Conservation (phyloP, 306 rosid species). For the Crotalaria pallida region DNA sequence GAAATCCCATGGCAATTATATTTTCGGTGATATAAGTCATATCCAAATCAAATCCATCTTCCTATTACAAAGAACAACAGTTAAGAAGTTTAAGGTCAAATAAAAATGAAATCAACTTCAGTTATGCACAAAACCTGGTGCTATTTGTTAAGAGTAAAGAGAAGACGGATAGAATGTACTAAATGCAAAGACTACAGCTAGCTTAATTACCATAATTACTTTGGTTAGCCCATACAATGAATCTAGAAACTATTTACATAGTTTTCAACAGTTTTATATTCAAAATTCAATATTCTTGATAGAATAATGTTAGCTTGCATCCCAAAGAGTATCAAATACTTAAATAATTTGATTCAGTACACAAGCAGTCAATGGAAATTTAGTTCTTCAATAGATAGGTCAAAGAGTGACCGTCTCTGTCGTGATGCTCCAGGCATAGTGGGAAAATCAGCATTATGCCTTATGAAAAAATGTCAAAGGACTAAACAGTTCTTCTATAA, state of each 20-base stretch:
- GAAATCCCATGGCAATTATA: conserved; percentile 92
- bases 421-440: neutral
- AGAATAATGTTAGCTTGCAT: conserved; percentile 14
- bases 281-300: conserved; percentile 6
- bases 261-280: neutral
- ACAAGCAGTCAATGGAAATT: neutral
- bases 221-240: no score
- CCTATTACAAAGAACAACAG: conserved; percentile 41
- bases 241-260: no score
- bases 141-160: no score
- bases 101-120: conserved; percentile 1
- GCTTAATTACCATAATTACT: no score
- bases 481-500: neutral
- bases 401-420: conserved; percentile 2
- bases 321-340: neutral
- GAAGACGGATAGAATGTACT: no score
- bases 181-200: no score
- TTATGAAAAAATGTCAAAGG: conserved; percentile 1
- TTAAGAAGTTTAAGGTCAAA: conserved; percentile 1
- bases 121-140: conserved; percentile 1
- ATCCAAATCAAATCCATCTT: conserved; percentile 87
- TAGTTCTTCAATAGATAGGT: neutral
- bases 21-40: conserved; percentile 88
- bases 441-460: neutral
- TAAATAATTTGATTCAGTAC: neutral